A percentile compares a stretch with the other conserved stretches of the same genome.
Conservation (phyloP, 1,284 basidiomycete genomes). For the Mrakiaceae sp. region DNA sequence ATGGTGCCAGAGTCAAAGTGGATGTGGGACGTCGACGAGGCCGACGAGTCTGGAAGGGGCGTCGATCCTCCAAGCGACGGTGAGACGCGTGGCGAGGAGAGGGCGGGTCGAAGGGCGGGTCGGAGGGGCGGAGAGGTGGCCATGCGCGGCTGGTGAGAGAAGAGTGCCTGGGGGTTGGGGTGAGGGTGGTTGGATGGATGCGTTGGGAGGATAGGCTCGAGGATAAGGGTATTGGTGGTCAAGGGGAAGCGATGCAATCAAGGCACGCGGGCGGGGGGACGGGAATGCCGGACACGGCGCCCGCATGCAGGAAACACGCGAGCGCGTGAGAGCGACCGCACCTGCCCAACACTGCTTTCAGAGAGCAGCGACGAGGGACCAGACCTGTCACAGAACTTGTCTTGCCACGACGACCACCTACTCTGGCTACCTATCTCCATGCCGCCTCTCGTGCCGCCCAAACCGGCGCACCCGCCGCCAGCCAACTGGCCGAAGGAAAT, state of each 20-base stretch:
- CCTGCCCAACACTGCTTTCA: neutral
- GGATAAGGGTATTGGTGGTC: neutral
- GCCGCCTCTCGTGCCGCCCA: slow-evolving; percentile 9
- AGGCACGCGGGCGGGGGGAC: neutral
- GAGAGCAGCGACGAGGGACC: too few species aligned
- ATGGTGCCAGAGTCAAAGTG: too few species aligned
- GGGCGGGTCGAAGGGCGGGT: neutral
- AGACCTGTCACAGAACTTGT: too few species aligned
- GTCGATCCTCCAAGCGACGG: too few species aligned
- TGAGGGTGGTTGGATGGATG: neutral
- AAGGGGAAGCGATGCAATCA: neutral
- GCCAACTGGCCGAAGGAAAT: slow-evolving; percentile 16
- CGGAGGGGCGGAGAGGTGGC: neutral
- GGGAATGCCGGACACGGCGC: neutral
- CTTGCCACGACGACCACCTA: too few species aligned
- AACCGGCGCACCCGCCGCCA: slow-evolving; percentile 9
- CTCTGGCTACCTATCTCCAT: neutral
- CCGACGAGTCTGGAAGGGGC: too few species aligned
- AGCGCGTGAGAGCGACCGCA: neutral
- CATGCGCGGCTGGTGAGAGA: neutral
- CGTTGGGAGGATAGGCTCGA: neutral
- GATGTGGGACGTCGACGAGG: too few species aligned
- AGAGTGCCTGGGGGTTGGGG: neutral
- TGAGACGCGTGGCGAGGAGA: neutral
- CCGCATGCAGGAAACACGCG: neutral